Base-by-base conservation (phyloP, 2,329 filamentous ascomycete species). In the Coleophoma cylindrospora region DNA sequence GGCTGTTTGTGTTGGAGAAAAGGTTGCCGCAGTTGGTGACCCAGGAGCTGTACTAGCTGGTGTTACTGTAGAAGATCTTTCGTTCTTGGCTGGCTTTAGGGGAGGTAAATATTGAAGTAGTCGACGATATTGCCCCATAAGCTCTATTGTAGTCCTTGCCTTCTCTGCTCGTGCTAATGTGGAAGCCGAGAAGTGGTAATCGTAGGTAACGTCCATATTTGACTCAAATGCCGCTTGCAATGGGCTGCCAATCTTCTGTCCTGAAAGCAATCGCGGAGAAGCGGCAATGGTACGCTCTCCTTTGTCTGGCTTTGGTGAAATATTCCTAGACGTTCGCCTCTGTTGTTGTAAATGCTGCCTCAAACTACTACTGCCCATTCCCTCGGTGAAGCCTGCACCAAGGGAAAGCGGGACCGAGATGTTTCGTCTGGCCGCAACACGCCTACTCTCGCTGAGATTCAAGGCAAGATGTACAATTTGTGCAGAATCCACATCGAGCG, bases 381-480 rank as follows among this genome's bases (percentile, higher is more conserved):
- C 74, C 62, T 59, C 59, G 64, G 80, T 70, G 70, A 77, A 14
- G 61, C 61, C 27, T 66, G 50, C 36, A 15, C 63, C 47, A 69
- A 68, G 54, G 4, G 81, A 74, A 3, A 81, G 61, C 4, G 80
- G 78, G 4, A 74, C 59, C 19, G 61, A 66, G 36, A 68, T 77
- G 66, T 65, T 83, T 67, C 72, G 78, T 68, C 74, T 80, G 66
- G 71, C 81, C 54, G 74, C 87, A 69, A 76, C 77, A 63, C 82
- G 81, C 56, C 83, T 81, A 62, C 86, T 89, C 67, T 96, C 90
- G 71, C 88, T 95, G 45, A 97, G 70, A 56, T 86, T 94, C 59
- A 97, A 70, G 1, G 92, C 92, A 80, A 97, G 88, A 62, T 91
- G 91, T 40, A 97, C 90, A 56, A 97, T 95, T 67, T 96, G 89